A percentile compares a stretch with the other conserved stretches of the same genome.
Conservation (phyloP, 495 filamentous ascomycete genomes). For the Aspergillus heteromorphus region DNA sequence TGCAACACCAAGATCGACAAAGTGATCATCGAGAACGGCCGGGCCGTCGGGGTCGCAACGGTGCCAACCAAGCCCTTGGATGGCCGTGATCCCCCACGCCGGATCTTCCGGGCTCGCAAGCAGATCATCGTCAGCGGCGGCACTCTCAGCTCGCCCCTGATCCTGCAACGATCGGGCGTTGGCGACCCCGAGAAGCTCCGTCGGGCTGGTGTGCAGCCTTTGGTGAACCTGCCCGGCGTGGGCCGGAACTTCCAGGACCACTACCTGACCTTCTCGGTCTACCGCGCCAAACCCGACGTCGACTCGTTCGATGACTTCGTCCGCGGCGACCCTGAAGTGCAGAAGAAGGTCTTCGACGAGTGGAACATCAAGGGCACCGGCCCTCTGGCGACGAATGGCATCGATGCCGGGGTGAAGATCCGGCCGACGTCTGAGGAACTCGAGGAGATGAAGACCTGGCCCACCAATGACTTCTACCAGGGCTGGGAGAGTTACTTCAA, state of each 20-base stretch:
- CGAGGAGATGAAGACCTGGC: constrained; percentile 59
- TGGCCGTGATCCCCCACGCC: constrained; percentile 41
- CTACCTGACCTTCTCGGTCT: constrained; percentile 74
- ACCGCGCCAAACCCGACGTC: constrained; percentile 68
- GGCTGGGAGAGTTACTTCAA: constrained; percentile 83
- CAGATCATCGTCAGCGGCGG: constrained; percentile 75
- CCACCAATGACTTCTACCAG: constrained; percentile 56
- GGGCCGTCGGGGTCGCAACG: constrained; percentile 57
- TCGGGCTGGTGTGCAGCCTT: constrained; percentile 61
- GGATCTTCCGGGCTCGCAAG: constrained; percentile 66
- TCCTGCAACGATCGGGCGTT: constrained; percentile 71
- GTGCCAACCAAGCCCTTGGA: constrained; percentile 51
- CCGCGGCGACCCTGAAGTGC: constrained; percentile 64
- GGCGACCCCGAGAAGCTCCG: constrained; percentile 68
- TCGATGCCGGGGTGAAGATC: constrained; percentile 79
- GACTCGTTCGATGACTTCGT: constrained; percentile 81
- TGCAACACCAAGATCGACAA: constrained; percentile 82
- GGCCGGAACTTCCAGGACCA: constrained; percentile 84
- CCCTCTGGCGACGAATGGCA: constrained; percentile 76
- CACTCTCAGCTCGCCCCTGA: constrained; percentile 71
- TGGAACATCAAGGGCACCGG: constrained; percentile 78
- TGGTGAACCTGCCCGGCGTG: constrained; percentile 75
- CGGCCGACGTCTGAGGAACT: constrained; percentile 67
- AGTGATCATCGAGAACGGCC: constrained; percentile 66
- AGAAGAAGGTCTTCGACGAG: constrained; percentile 65